Conservation (phyloP, 768 basidiomycete genomes). For the Leccinellum luteum region DNA sequence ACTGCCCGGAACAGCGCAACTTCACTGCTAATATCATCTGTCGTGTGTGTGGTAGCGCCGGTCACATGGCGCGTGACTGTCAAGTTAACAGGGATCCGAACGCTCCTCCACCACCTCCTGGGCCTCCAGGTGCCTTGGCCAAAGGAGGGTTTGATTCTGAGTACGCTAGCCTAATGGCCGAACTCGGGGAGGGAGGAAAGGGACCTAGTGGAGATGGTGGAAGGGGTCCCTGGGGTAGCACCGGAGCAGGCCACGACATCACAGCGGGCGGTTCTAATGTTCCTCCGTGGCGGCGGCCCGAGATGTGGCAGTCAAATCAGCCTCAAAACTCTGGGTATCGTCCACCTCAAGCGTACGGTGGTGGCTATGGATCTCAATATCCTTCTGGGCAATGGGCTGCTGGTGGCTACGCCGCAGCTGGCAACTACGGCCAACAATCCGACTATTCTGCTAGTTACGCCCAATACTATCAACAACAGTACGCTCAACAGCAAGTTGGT, state of each 20-base stretch:
- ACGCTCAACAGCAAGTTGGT: constrained; percentile 69
- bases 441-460: constrained; percentile 80
- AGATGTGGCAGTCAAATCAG: constrained; percentile 72
- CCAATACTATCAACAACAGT: constrained; percentile 87
- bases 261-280: constrained; percentile 69
- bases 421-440: constrained; percentile 42
- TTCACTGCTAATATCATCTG: constrained; percentile 99
- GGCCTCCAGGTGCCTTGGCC: constrained; percentile 37
- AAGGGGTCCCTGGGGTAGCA: constrained; percentile 62
- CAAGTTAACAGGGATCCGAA: constrained; percentile 90
- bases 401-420: constrained; percentile 28
- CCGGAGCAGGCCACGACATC: constrained; percentile 57
- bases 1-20: constrained; percentile 97
- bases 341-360: constrained; percentile 61
- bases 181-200: constrained; percentile 82
- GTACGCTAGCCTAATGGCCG: constrained; percentile 96
- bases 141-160: constrained; percentile 94
- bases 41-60: constrained; percentile 95
- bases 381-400: constrained; percentile 38
- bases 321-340: constrained; percentile 61
- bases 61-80: constrained; percentile 99
- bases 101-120: constrained; percentile 49
- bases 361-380: constrained; percentile 44
- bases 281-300: constrained; percentile 89
- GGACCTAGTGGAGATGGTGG: constrained; percentile 52